Percentiles rank a stretch among this genome's conserved stretches.
phyloP scores from a whole-genome alignment of 495 filamentous ascomycete genomes.

The Aspergillus egyptiacus region DNA sequence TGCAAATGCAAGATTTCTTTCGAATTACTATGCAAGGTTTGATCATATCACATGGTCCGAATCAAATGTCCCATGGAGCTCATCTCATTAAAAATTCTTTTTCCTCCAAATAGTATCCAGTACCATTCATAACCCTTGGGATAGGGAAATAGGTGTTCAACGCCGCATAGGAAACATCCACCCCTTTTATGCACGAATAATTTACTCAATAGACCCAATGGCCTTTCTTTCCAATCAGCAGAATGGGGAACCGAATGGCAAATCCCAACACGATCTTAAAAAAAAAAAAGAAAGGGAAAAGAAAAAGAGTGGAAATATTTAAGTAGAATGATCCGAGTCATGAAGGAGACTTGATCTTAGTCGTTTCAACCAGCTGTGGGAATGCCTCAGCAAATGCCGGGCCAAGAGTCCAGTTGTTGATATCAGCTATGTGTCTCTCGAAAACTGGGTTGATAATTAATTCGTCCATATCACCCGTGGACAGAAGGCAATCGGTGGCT shows the following conservation, averaged over 20 bases:
- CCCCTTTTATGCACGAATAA: neutral
- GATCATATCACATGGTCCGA: too few species aligned
- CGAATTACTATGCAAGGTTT: too few species aligned
- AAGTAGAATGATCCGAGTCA: too few species aligned
- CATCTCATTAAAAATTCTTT: neutral
- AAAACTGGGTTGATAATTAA: slow-evolving; percentile 74
- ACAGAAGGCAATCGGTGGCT: slow-evolving; percentile 52
- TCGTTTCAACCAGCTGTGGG: slow-evolving; percentile 53
- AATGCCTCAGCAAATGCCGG: slow-evolving; percentile 57
- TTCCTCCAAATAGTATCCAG: neutral
- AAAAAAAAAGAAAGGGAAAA: neutral
- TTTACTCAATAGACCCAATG: too few species aligned
- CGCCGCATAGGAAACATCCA: neutral
- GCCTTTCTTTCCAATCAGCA: too few species aligned
- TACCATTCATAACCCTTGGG: neutral
- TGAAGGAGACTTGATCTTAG: slow-evolving; percentile 35
- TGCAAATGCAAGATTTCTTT: too few species aligned
- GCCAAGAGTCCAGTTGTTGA: slow-evolving; percentile 75
- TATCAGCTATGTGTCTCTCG: slow-evolving; percentile 60
- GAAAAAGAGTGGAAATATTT: too few species aligned
- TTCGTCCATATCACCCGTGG: slow-evolving; percentile 50
- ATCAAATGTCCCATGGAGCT: neutral
- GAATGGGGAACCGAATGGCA: neutral
- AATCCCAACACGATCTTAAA: neutral
- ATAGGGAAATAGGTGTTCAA: neutral